Evolutionary conservation across 768 basidiomycete genomes (phyloP).

Genomic region (Termitomyces sp.): DNA sequence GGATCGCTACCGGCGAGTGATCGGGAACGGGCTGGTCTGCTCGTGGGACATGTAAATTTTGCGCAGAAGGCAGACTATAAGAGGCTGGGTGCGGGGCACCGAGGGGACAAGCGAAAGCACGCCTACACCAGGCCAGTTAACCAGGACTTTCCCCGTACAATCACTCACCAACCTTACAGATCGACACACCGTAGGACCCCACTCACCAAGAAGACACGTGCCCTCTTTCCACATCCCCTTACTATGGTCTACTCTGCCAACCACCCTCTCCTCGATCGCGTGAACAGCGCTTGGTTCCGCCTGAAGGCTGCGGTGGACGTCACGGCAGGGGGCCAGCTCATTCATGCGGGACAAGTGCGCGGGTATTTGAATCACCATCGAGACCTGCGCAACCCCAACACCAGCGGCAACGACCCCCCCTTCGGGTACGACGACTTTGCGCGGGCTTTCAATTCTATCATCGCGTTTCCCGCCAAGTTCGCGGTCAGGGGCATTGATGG

Average conservation of each 20-base stretch:
- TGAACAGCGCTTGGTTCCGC: background rate
- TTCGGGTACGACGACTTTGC: background rate
- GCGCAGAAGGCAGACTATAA: too few relatives aligned
- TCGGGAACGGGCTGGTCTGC: too few relatives aligned
- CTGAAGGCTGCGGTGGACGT: background rate
- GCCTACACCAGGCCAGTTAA: too few relatives aligned
- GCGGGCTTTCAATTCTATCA: background rate
- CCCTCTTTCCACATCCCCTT: background rate
- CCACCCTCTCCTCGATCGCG: background rate
- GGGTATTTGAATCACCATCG: background rate
- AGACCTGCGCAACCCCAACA: background rate
- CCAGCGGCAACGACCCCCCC: background rate
- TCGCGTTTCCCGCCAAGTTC: background rate
- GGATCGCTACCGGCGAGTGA: too few relatives aligned
- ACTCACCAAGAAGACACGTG: too few relatives aligned
- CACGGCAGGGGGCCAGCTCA: background rate
- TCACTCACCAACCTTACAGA: too few relatives aligned
- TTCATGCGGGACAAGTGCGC: background rate
- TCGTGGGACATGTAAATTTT: too few relatives aligned
- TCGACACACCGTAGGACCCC: too few relatives aligned
- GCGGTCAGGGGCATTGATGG: background rate
- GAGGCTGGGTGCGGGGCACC: too few relatives aligned
- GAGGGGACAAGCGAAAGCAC: too few relatives aligned
- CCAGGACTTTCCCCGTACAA: too few relatives aligned
- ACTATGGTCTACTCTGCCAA: background rate